phyloP scores from a whole-genome alignment of 371 early-diverging fungal genomes.

The Mortierella sp. region DNA sequence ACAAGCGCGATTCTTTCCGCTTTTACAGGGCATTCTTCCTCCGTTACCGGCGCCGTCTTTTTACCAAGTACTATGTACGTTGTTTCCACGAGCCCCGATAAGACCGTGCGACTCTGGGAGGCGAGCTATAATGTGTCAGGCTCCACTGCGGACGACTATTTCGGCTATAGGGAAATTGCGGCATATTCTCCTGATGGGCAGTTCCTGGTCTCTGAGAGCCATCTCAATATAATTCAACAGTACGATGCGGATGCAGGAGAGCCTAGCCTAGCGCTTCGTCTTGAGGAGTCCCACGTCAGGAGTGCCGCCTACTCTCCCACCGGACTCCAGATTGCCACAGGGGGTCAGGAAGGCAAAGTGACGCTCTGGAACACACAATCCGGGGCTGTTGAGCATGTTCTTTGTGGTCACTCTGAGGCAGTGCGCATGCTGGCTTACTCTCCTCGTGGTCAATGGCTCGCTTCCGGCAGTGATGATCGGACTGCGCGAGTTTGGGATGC shows the following conservation, averaged over 20 bases:
- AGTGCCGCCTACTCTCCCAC: constrained; percentile 5
- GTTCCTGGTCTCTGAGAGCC: not conserved
- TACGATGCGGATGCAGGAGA: not conserved
- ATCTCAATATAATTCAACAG: not conserved
- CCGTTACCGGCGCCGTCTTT: not conserved
- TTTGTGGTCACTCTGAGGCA: not conserved
- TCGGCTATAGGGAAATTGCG: too few species aligned
- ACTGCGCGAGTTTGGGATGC: constrained; percentile 8
- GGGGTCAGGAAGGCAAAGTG: not conserved
- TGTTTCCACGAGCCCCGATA: not conserved
- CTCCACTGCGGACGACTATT: too few species aligned
- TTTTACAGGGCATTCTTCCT: not conserved
- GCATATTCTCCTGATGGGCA: not conserved
- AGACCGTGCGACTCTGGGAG: constrained; percentile 15
- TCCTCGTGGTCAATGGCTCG: not conserved
- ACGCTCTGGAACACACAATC: not conserved
- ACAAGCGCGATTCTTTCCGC: not conserved
- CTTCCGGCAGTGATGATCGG: constrained; percentile 8
- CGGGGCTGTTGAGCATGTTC: not conserved
- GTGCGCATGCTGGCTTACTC: not conserved
- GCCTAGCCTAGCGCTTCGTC: not conserved
- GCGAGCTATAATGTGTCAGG: not conserved
- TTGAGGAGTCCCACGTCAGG: fast-evolving
- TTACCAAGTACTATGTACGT: constrained; percentile 8
- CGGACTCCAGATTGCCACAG: not conserved